Evolutionary conservation across 306 rosid species (phyloP), one percentile per base, ranked within the genome.

Genomic region (Glycyrrhiza uralensis): DNA sequence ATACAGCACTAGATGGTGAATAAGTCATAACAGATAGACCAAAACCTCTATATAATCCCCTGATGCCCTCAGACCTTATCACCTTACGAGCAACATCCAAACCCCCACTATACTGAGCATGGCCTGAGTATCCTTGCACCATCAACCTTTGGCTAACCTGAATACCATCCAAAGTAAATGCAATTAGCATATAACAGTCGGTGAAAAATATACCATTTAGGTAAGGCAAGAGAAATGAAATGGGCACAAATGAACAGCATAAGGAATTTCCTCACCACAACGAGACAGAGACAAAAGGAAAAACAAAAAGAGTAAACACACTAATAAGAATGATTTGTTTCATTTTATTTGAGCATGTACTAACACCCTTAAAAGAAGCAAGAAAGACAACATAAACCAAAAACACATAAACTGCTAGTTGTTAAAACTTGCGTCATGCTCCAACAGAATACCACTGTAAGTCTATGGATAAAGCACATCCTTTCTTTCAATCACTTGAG

Each of bases 91-190:
- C 87, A 78, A 93, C 97, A 74, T 93, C 98, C 79, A 90, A 60
- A 57, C 98, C 98, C 13, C 98, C 98, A 49, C 74, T 88, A 79
- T 93, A 90, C 69, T 61, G 84, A 36, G 85, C 67, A 65, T 93
- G 88, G 38, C 98, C 97, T 0, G 98, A 84, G 78, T 77, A 92
- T 66, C 98, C 98, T 88, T 92, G 98, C 69, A 92, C 96, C 98
- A 90, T 92, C 83, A 90, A 81, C 77, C 84, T 90, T 77, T 93
- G 98, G 79, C 98, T 93, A 80, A 90, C 76, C 98, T 92, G 79
- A 72, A 45, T 7, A 76, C 28, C 39, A 60, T 51, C 36, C 63
- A 45, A 51, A 26, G 50, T 45, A 30, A 76, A 67, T 49, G 32
- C 41, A 18, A 51, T 64, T 42, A 76, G 56, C 72, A 75, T 64